Conservation (phyloP, 2,329 filamentous ascomycete species). For the Alternaria postmessia region DNA sequence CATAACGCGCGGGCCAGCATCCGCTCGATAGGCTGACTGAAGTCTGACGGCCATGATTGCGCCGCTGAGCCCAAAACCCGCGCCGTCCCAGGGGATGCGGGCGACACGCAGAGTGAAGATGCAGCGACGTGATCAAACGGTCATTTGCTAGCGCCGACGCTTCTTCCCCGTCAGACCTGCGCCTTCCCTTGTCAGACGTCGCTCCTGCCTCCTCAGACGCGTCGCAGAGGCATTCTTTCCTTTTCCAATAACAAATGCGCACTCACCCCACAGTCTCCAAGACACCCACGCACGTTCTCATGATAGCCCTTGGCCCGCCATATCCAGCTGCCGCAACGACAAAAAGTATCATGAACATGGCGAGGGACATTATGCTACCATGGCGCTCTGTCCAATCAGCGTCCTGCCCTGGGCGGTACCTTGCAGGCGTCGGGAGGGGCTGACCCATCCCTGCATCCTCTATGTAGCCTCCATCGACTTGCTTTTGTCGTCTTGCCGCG, state of each 20-base stretch:
- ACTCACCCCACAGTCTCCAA: constrained; percentile 15
- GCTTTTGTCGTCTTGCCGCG: constrained; percentile 1
- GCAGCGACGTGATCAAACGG: constrained; percentile 15
- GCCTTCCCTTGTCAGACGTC: constrained; percentile 4
- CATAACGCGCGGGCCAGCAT: constrained; percentile 23
- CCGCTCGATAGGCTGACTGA: constrained; percentile 14
- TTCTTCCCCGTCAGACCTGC: neutral
- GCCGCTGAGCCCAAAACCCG: constrained; percentile 20
- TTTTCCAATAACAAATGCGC: constrained; percentile 2
- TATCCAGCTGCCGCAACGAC: constrained; percentile 24
- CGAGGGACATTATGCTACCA: constrained; percentile 13
- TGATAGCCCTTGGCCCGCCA: constrained; percentile 13
- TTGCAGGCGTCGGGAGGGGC: constrained; percentile 25
- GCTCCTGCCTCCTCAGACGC: constrained; percentile 16
- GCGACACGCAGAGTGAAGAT: constrained; percentile 1
- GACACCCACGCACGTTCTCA: constrained; percentile 9
- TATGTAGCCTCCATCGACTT: constrained; percentile 2
- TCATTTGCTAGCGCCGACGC: constrained; percentile 14
- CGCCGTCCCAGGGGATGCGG: constrained; percentile 28
- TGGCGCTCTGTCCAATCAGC: constrained; percentile 24
- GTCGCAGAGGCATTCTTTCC: constrained; percentile 17
- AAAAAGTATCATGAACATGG: constrained; percentile 18
- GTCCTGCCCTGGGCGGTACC: constrained; percentile 23
- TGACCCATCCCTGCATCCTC: constrained; percentile 13
- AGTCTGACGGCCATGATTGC: constrained; percentile 1